A percentile compares a stretch with the other conserved stretches of the same genome.
phyloP scores from a whole-genome alignment of 23 red algal genomes.

The Gracilaria domingensis region DNA sequence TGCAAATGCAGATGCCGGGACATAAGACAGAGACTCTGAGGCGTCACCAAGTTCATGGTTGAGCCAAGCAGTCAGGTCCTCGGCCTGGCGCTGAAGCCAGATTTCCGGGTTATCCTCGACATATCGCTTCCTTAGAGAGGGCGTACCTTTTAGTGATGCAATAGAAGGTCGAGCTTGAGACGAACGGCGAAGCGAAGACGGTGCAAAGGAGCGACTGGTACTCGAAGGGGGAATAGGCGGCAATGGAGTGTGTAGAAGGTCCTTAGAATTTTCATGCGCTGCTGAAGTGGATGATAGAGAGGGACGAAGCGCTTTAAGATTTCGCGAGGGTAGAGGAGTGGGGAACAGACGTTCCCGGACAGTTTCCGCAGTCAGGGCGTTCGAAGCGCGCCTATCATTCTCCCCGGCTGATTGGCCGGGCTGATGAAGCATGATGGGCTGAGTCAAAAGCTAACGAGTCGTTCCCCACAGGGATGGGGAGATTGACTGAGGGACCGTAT shows the following conservation, averaged over 20 bases:
- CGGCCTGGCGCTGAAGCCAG: constrained; percentile 25
- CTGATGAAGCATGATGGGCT: neutral
- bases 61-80: constrained; percentile 58
- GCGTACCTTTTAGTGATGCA: constrained; percentile 32
- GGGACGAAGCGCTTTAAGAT: neutral
- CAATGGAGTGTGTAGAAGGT: neutral
- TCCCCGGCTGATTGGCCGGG: neutral
- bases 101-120: neutral
- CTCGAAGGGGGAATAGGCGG: neutral
- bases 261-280: neutral
- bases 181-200: constrained; percentile 1
- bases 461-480: neutral
- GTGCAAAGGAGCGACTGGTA: neutral
- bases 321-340: neutral
- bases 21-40: neutral
- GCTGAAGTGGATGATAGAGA: constrained; percentile 2
- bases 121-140: constrained; percentile 16
- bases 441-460: neutral
- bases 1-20: neutral
- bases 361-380: neutral
- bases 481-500: neutral
- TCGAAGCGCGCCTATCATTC: neutral
- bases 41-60: constrained; percentile 37
- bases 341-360: constrained; percentile 39
- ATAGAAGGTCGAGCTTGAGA: constrained; percentile 2